Percentiles rank a stretch among this genome's conserved stretches.
These are phyloP conservation scores for Linderina pennispora DNA, from an alignment of 192 early-diverging fungal species.

Conservation along the genomic window DNA sequence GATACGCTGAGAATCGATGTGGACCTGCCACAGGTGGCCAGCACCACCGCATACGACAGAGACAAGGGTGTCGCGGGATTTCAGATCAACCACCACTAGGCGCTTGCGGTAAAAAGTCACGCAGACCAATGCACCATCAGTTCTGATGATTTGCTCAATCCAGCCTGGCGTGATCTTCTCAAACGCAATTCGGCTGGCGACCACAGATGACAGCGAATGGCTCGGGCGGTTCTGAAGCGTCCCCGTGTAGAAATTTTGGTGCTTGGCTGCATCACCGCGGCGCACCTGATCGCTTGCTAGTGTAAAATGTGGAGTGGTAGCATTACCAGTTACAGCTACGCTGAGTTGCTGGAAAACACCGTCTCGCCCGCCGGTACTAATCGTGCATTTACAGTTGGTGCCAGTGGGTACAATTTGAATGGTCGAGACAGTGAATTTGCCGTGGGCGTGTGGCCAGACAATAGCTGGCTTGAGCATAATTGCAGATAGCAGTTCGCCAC, in stretches of 20 bases:
- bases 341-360: constrained; percentile 11
- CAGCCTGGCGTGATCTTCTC: constrained; percentile 72
- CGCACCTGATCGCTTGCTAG: neutral
- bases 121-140: constrained; percentile 51
- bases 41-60: constrained; percentile 71
- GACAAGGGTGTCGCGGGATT: constrained; percentile 57
- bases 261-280: neutral
- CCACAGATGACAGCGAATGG: constrained; percentile 23
- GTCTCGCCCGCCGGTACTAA: constrained; percentile 23
- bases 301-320: neutral
- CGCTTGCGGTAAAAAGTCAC: constrained; percentile 70
- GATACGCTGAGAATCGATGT: constrained; percentile 40
- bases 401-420: neutral
- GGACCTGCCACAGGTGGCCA: constrained; percentile 65
- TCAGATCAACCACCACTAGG: constrained; percentile 62
- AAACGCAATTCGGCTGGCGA: neutral
- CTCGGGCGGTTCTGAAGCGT: neutral
- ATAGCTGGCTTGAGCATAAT: neutral
- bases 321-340: too few species aligned
- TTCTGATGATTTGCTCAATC: constrained; percentile 55
- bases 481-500: neutral
- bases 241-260: neutral
- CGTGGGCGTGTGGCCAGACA: constrained; percentile 3
- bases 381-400: neutral
- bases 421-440: constrained; percentile 2